Evolutionary conservation across 2,329 filamentous ascomycete genomes (phyloP), one percentile per base, ranked within the genome.

Genomic region (Apiospora marii): DNA sequence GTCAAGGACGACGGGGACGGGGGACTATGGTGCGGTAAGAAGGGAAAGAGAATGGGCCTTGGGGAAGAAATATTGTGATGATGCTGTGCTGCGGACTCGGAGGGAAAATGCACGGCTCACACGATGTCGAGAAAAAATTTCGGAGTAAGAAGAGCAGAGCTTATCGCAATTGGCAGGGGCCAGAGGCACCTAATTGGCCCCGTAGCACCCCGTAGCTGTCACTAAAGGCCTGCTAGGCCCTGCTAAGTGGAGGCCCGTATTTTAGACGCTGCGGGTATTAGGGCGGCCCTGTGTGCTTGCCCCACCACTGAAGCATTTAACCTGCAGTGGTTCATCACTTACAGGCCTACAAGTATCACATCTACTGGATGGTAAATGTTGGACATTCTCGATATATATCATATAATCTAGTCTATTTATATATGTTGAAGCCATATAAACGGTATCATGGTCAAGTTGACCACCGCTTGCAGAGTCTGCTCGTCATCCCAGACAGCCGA

Each of bases 41-140:
- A 22, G 46, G 19, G n/a, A 34, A 64, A 64, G 58, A 34, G 58
- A 64, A 64, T n/a, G 58, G 44, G 44, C 16, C 58, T 41, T 64
- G 58, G 58, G 34, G 5, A 14, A 64, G 34, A 34, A 64, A 64
- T 41, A 41, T n/a, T 61, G 53, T 37, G 58, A 64, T 64, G 58
- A 64, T 41, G 58, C 58, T 34, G 58, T 37, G 58, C 58, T 64
- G 34, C 58, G 58, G 58, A 34, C 34, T 64, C 58, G 58, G 58
- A 64, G 58, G 30, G 34, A 64, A 64, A 41, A 41, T 64, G 53
- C 53, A 64, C 19, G 12, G 34, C 58, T 64, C 58, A n/a, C 58
- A 64, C 58, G 58, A 64, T 41, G 8, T 41, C 22, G 58, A 64
- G 58, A 64, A 64, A 64, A 64, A 64, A 64, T 64, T 64, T 64